phyloP scores from a whole-genome alignment of 495 filamentous ascomycete genomes.

The Barbatosphaeria neglecta region DNA sequence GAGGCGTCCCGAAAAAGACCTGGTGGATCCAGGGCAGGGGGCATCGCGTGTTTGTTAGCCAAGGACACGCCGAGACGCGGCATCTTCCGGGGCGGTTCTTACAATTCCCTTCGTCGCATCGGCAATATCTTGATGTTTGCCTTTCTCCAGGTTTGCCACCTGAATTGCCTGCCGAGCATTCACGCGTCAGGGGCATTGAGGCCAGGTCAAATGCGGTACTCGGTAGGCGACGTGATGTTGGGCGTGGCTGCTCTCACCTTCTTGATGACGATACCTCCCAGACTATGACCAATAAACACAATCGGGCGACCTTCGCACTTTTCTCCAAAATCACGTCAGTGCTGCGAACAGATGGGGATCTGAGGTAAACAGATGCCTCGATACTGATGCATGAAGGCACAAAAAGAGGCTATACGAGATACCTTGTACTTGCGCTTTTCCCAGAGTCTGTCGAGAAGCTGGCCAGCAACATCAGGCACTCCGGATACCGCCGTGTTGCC shows the following conservation, averaged over 20 bases:
- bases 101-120: constrained; percentile 4
- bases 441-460: neutral
- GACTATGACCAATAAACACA: constrained; percentile 23
- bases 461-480: constrained; percentile 26
- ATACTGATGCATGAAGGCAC: too few species aligned
- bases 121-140: neutral
- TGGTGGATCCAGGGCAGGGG: neutral
- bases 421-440: neutral
- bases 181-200: neutral
- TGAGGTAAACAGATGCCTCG: too few species aligned
- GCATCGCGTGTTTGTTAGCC: neutral
- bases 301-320: constrained; percentile 34
- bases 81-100: neutral
- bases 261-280: constrained; percentile 28
- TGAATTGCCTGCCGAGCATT: constrained; percentile 1
- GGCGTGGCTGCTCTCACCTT: constrained; percentile 9
- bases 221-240: neutral
- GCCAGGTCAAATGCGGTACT: too few species aligned
- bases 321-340: neutral
- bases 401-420: too few species aligned
- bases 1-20: constrained; percentile 15
- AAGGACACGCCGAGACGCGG: neutral
- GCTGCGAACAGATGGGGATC: neutral
- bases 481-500: constrained; percentile 37
- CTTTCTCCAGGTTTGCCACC: neutral